Base-by-base conservation (phyloP, 495 filamentous ascomycete species). In the Pseudoneurospora amorphoporcata region DNA sequence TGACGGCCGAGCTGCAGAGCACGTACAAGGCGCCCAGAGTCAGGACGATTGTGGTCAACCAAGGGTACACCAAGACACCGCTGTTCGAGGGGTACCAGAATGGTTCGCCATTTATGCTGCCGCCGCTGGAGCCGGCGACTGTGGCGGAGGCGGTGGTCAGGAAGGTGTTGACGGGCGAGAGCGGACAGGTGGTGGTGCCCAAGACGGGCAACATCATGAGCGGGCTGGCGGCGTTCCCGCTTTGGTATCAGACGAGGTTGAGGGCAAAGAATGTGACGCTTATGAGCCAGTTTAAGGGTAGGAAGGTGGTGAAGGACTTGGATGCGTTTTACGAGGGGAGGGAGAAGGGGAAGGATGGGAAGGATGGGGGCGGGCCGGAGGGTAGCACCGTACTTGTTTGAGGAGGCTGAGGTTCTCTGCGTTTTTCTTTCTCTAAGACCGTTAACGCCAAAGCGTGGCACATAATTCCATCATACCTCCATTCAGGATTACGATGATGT, bases 1-100 rank as follows among this genome's bases (percentile, higher is more conserved):
- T 93, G 3, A 80, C 85, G 0, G 85, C 88, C 2, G 91, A 93
- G 78, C 76, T 93, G 58, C 81, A 81, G 35, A 87, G 86, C 1
- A 73, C 83, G 19, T 91, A 92, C 77, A 84, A 86, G n/a, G 91
- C 91, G 4, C 86, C 86, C 0, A 83, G 82, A 40, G 89, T 93
- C 61, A 82, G 91, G 16, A 91, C 90, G 4, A 85, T 92, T 8
- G 77, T 91, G 4, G 86, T 92, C 47, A 89, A 88, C 68, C 91
- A 88, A 79, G 86, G 88, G 0, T 91, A 88, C 76, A 89, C 87
- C 40, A 84, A 82, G 71, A 92, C 90, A 8, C 75, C 83, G 41
- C 81, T 93, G 23, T 91, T 91, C 75, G 77, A 81, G n/a, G 87
- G 88, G 8, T 89, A 86, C 65, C 80, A 87, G 2, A 84, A 87